Evolutionary conservation across 2,329 filamentous ascomycete species (phyloP), one percentile per base, ranked within the genome.

Genomic region (Fusarium sp.): DNA sequence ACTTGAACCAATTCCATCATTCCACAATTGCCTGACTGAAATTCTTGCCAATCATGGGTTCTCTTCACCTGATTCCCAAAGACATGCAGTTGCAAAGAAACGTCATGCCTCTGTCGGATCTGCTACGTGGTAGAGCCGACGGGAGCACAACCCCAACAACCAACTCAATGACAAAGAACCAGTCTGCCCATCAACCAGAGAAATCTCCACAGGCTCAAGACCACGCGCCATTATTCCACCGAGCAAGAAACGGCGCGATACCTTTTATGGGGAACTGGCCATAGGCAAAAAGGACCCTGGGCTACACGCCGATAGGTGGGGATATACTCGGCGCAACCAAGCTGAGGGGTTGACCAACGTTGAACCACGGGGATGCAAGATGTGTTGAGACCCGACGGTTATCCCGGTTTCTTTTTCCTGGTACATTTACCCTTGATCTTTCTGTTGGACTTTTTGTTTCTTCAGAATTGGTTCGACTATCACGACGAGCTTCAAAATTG

Each of bases 241-340:
- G 71, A 74, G 54, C 14, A 64, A 40, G 34, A 16, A 56, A 22
- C 70, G 69, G 56, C 66, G 52, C 52, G 62, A 70, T 66, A 71
- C 68, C 20, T 47, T 16, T 56, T 63, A 47, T 57, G 35, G 50
- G 64, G 64, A 45, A 38, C 47, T 66, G 58, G 60, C 52, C 73
- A 61, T 20, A 60, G 59, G 64, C 58, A 71, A 75, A 62, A 56
- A 37, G 50, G 50, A 40, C 60, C 71, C 67, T 50, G 71, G 66
- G 58, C 62, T 66, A 57, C 35, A 42, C 67, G 68, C 75, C 76
- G 76, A 76, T 77, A 77, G 76, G 76, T 77, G 76, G 76, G 67
- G 76, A 74, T 75, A 75, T 77, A 70, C 63, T 71, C 73, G 74
- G 69, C 66, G 64, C 60, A 63, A 47, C 37, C 37, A 54, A 54